Evolutionary conservation across 805 yeast genomes (phyloP).

Genomic region (Yamadazyma sp.): DNA sequence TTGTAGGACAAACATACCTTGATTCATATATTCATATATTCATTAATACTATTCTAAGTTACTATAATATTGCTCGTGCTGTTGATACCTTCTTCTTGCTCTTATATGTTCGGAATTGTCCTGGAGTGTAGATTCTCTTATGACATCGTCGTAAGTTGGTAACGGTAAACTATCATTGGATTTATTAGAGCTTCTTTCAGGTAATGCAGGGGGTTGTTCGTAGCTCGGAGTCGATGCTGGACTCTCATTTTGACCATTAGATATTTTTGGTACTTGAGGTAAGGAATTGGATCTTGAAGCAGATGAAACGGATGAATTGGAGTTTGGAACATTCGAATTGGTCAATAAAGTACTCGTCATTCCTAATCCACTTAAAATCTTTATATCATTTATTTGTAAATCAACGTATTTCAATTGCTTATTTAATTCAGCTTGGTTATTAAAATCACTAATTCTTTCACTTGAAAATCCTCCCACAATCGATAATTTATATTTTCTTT

Average conservation of each 20-base stretch:
- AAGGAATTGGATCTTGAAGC: not conserved
- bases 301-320: not conserved
- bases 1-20: not conserved
- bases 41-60: constrained; percentile 18
- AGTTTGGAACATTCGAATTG: not conserved
- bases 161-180: constrained; percentile 13
- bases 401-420: constrained; percentile 27
- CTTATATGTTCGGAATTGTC: constrained; percentile 30
- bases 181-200: constrained; percentile 1
- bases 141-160: constrained; percentile 39
- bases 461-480: constrained; percentile 24
- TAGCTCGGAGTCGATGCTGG: not conserved
- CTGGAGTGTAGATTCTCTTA: constrained; percentile 28
- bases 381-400: constrained; percentile 28
- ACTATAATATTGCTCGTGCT: constrained; percentile 25
- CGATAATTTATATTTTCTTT: constrained; percentile 27
- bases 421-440: constrained; percentile 16
- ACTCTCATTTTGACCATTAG: not conserved
- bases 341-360: constrained; percentile 1
- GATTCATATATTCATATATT: not conserved
- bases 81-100: constrained; percentile 33
- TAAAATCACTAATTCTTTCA: constrained; percentile 21
- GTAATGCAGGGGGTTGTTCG: constrained; percentile 6
- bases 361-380: constrained; percentile 28
- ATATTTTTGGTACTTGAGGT: not conserved